Evolutionary conservation across 1,284 basidiomycete genomes (phyloP), one percentile per base, ranked within the genome.

Genomic region (Agroathelia rolfsii): DNA sequence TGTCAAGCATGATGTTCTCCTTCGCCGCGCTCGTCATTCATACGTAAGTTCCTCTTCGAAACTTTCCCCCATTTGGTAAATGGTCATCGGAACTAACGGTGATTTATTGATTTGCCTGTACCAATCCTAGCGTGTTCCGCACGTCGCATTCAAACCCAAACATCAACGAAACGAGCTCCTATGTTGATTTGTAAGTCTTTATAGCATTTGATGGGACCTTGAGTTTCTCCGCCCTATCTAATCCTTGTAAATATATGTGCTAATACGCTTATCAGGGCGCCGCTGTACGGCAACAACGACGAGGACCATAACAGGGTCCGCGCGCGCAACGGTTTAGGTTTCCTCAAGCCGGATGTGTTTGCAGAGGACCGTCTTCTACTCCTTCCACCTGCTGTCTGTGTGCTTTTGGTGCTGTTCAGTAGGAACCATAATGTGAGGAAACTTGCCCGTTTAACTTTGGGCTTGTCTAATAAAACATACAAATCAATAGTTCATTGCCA

Each of bases 181-280:
- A 93, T 47, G 76, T 90, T 40, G 89, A 93, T 46, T 69, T 93
- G 2, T n/a, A n/a, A n/a, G n/a, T n/a, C n/a, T n/a, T n/a, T n/a
- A n/a, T n/a, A n/a, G n/a, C n/a, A n/a, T n/a, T n/a, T n/a, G n/a
- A n/a, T n/a, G n/a, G n/a, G n/a, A n/a, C 13, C 28, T 28, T 36
- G n/a, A 36, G n/a, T n/a, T n/a, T n/a, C n/a, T n/a, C n/a, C n/a
- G n/a, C n/a, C n/a, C n/a, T 24, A 24, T 9, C 9, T 9, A n/a
- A n/a, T 24, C n/a, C n/a, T 24, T 24, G 22, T 24, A 9, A 24
- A 24, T 9, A 17, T 28, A 27, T 18, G 20, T 20, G 33, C 20
- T 35, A 18, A 21, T 16, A 28, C n/a, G n/a, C n/a, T n/a, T n/a
- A n/a, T n/a, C n/a, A n/a, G n/a, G n/a, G 69, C 75, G 6, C 84